Evolutionary conservation across 371 early-diverging fungal genomes (phyloP), one percentile per base, ranked within the genome.

Genomic region (Rhizopus stolonifer): DNA sequence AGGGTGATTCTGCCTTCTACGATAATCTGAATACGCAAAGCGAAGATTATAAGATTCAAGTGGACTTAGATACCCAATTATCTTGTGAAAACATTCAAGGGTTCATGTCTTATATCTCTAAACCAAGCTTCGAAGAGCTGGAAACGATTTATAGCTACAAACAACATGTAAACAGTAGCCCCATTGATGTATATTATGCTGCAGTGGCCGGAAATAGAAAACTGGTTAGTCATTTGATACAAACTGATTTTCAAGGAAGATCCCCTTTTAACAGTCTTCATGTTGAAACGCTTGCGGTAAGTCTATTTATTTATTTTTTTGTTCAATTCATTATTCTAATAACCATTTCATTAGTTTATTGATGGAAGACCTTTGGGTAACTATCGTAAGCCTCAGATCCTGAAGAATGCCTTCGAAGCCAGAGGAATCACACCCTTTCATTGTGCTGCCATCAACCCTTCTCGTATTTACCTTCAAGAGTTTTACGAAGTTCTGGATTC

Each of bases 1-100:
- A 79, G 46, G 86, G 86, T 22, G 70, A 83, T 50, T 66, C 70
- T 15, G 80, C 79, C 0, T 81, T 84, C 43, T 80, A 72, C 33
- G 49, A 60, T 4, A 9, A n/a, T 3, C 14, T 40, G 1, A 15
- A 25, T 13, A 19, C 39, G 24, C 10, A 32, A 18, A 26, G 21
- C 13, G 25, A 45, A n/a, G 25, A 18, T 13, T 4, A 14, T 8
- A 40, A 24, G 25, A n/a, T 40, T 21, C 42, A 42, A 8, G 4
- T 8, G 1, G 21, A 42, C 13, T 25, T 36, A 29, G 47, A 56
- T 43, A 8, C 23, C 13, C 32, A 36, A 14, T 22, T 46, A 14
- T 14, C 29, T 10, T 29, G 42, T 18, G 21, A n/a, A 1, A 42
- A 48, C 17, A 5, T 46, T 7, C 6, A 15, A 17, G 31, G 23